Percentiles rank a stretch among this genome's conserved stretches.
Evolutionary conservation across 768 basidiomycete genomes (phyloP).

Genomic region (Russula emetica): DNA sequence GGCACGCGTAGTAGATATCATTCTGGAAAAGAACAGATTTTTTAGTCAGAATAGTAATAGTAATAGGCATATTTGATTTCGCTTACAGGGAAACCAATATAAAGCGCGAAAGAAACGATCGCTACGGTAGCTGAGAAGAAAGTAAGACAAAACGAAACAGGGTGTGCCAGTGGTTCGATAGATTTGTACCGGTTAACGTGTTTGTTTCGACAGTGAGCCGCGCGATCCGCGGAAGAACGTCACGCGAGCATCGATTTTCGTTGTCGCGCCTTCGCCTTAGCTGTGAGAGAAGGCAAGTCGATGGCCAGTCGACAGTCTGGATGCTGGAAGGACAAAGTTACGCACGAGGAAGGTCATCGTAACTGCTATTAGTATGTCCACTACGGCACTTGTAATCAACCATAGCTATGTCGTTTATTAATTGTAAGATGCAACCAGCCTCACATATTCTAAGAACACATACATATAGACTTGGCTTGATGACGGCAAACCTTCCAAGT

Average conservation of each 20-base stretch:
- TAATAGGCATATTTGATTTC: not conserved
- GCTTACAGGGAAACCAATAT: conserved; percentile 10
- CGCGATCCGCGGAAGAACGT: conserved; percentile 28
- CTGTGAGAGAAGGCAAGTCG: not conserved
- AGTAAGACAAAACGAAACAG: not conserved
- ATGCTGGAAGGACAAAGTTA: not conserved
- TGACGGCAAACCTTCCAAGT: not conserved
- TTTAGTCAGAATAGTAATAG: not conserved
- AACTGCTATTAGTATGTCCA: conserved; percentile 17
- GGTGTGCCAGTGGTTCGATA: no score
- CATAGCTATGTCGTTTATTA: conserved; percentile 10
- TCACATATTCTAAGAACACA: not conserved
- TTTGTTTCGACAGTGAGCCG: conserved; percentile 32
- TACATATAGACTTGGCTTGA: conserved; percentile 10
- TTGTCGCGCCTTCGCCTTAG: not conserved
- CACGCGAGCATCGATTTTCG: conserved; percentile 3
- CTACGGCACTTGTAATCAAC: conserved; percentile 7
- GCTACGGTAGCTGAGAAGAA: conserved; percentile 9
- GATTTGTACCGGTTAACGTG: conserved; percentile 19
- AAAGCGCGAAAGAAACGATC: conserved; percentile 13
- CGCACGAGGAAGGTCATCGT: conserved; percentile 15
- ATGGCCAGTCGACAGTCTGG: not conserved
- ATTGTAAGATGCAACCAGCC: not conserved
- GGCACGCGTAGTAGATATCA: conserved; percentile 11
- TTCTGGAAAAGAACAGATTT: not conserved